Evolutionary conservation across 78 protist genomes (phyloP).

Genomic region (Polysphondylium violaceum): DNA sequence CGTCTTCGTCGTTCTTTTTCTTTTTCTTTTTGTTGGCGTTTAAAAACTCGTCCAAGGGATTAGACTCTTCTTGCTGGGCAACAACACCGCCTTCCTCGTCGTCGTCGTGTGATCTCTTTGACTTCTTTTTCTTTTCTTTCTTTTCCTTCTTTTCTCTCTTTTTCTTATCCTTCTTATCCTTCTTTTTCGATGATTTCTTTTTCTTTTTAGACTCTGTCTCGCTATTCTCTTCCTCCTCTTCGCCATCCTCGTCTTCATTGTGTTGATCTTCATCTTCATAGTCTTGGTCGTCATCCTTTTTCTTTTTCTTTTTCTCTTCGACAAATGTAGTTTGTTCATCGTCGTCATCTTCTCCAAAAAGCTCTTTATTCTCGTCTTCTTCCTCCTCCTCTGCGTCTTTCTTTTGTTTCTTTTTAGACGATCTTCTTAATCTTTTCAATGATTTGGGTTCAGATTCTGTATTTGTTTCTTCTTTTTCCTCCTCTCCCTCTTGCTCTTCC

Average conservation of each 20-base stretch:
- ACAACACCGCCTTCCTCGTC: neutral
- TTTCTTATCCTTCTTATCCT: conserved; percentile 12
- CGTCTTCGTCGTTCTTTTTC: conserved; percentile 6
- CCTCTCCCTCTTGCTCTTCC: too few relatives aligned
- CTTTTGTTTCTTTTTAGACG: neutral
- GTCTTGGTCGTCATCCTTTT: conserved; percentile 10
- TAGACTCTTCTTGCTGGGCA: neutral
- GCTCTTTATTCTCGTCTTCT: neutral
- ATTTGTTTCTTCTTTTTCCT: neutral
- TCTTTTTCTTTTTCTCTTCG: neutral
- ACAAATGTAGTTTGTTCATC: too few relatives aligned
- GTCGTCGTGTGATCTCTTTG: neutral
- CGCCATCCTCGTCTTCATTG: neutral
- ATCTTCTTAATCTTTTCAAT: too few relatives aligned
- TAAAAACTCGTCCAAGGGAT: neutral
- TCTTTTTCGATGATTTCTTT: too few relatives aligned
- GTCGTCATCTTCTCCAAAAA: neutral
- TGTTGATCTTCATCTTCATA: conserved; percentile 14
- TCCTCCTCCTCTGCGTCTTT: neutral
- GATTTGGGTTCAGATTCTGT: neutral
- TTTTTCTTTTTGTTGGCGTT: neutral
- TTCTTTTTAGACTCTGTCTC: neutral
- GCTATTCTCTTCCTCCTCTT: neutral
- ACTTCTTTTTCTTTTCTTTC: neutral
- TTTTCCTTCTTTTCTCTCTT: conserved; percentile 5